Conservation (phyloP, 306 rosid species). For the Neltuma alba region DNA sequence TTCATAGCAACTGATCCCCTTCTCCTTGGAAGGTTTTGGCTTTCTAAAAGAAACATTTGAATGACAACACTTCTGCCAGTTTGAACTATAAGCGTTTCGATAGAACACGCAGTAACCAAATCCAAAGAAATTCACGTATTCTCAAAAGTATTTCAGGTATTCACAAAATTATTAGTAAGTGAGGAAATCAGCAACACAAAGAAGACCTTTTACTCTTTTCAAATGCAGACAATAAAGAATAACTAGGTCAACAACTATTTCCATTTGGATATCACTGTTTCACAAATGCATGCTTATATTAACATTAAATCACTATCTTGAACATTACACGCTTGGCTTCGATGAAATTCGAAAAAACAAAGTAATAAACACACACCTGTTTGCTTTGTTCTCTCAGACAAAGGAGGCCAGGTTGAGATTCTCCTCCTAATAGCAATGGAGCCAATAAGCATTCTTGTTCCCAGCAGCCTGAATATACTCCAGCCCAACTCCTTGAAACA, state of each 20-base stretch:
- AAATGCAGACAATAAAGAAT: background rate
- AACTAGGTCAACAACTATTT: background rate
- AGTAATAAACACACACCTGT: constrained; percentile 53
- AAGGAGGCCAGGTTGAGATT: constrained; percentile 58
- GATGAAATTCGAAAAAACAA: background rate
- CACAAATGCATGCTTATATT: background rate
- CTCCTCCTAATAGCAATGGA: constrained; percentile 52
- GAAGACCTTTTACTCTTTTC: background rate
- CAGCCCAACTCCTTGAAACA: background rate
- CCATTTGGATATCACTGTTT: background rate
- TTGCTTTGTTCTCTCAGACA: constrained; percentile 74
- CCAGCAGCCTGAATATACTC: background rate
- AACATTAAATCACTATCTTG: background rate
- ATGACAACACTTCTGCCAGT: constrained; percentile 72
- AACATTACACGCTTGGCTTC: background rate
- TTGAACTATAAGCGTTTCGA: constrained; percentile 43
- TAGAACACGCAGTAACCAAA: constrained; percentile 6
- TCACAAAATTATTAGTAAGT: background rate
- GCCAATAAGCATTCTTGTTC: constrained; percentile 39
- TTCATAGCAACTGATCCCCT: background rate
- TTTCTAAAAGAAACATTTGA: constrained; percentile 59
- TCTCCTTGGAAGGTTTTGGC: constrained; percentile 42
- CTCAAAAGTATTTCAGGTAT: background rate
- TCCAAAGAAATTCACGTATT: constrained; percentile 18
- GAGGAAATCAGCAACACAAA: background rate